A percentile compares a stretch with the other conserved stretches of the same genome.
Evolutionary conservation across 441 rosid species (phyloP).

Genomic region (Adansonia madagascariensis): DNA sequence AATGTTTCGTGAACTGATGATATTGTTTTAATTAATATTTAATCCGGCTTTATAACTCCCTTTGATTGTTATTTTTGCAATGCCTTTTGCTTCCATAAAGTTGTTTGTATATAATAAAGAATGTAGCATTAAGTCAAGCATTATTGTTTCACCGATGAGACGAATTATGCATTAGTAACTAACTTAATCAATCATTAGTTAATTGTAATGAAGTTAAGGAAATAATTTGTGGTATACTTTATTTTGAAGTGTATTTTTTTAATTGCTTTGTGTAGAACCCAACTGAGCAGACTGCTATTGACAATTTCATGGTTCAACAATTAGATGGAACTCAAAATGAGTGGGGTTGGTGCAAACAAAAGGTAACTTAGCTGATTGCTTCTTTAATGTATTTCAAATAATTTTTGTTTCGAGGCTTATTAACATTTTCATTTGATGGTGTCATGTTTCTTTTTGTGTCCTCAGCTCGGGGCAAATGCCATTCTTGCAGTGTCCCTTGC

Average conservation of each 20-base stretch:
- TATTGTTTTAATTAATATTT: background rate
- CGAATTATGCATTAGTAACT: background rate
- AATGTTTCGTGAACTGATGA: background rate
- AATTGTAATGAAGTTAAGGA: background rate
- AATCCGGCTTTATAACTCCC: background rate
- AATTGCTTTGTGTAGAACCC: conserved; percentile 65
- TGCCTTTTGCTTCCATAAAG: background rate
- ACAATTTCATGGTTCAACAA: conserved; percentile 87
- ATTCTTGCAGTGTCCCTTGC: conserved; percentile 95
- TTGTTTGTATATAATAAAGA: background rate
- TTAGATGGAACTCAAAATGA: conserved; percentile 93
- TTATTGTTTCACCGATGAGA: background rate
- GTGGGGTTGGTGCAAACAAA: conserved; percentile 99
- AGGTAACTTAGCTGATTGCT: conserved; percentile 48
- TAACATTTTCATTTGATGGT: conserved; percentile 16
- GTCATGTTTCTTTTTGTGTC: background rate
- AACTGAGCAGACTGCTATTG: conserved; percentile 77
- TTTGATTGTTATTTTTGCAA: background rate
- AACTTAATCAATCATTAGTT: background rate
- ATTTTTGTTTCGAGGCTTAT: background rate
- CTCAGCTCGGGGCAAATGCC: conserved; percentile 95
- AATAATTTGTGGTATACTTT: background rate
- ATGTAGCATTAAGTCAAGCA: background rate
- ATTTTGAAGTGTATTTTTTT: conserved; percentile 15
- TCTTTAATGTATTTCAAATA: background rate